Percentiles rank a stretch among this genome's conserved stretches.
phyloP scores from a whole-genome alignment of 495 filamentous ascomycete species.

The Lindgomyces ingoldianus region DNA sequence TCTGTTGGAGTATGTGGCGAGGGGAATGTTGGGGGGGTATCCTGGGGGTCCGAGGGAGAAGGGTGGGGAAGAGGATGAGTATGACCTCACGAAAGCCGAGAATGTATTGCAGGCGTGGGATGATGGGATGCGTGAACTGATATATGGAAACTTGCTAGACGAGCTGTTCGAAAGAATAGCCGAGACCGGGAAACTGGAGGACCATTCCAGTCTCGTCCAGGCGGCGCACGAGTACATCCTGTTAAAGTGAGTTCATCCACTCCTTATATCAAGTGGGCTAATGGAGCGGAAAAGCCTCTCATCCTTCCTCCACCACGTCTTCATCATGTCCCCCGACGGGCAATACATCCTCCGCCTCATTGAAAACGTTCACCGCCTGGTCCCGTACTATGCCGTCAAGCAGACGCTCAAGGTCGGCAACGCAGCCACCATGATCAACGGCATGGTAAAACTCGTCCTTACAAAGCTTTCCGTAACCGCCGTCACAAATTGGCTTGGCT shows the following conservation, averaged over 20 bases:
- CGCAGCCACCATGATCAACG: conserved; percentile 68
- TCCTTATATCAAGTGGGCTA: background rate
- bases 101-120: conserved; percentile 59
- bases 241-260: conserved; percentile 52
- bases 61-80: conserved; percentile 45
- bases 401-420: conserved; percentile 68
- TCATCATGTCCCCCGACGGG: conserved; percentile 64
- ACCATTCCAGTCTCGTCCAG: conserved; percentile 57
- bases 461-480: conserved; percentile 64
- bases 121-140: conserved; percentile 56
- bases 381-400: conserved; percentile 61
- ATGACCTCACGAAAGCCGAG: conserved; percentile 55
- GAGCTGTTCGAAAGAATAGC: conserved; percentile 58
- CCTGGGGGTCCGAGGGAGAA: conserved; percentile 36
- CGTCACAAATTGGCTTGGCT: conserved; percentile 66
- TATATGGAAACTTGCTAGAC: conserved; percentile 61
- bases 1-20: conserved; percentile 60
- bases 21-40: conserved; percentile 58
- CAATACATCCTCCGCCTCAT: conserved; percentile 61
- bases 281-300: conserved; percentile 50
- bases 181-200: conserved; percentile 56
- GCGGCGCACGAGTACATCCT: conserved; percentile 58
- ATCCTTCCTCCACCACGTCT: conserved; percentile 63
- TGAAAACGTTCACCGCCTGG: conserved; percentile 57
- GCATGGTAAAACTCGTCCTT: conserved; percentile 61